Conservation (phyloP, 371 early-diverging fungal genomes). For the Syncephalastrum sp. region DNA sequence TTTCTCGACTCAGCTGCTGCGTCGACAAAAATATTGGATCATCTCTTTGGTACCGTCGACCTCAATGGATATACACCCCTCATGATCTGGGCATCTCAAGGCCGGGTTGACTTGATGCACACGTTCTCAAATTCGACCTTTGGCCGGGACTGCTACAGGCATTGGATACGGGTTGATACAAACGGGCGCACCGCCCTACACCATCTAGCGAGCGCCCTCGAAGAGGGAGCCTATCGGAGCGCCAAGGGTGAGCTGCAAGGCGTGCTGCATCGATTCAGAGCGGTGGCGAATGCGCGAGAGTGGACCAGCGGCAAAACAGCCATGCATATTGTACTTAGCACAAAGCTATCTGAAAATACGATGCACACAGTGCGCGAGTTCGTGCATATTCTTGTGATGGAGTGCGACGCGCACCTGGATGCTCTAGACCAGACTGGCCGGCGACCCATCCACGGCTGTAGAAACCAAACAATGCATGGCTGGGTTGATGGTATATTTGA, state of each 20-base stretch:
- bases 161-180: background rate
- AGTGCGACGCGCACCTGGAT: slow-evolving; percentile 29
- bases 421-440: slow-evolving; percentile 34
- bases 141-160: too few species aligned
- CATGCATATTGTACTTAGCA: slow-evolving; percentile 32
- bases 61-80: slow-evolving; percentile 35
- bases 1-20: slow-evolving; percentile 17
- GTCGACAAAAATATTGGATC: slow-evolving; percentile 4
- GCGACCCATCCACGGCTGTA: slow-evolving; percentile 37
- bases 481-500: slow-evolving; percentile 36
- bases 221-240: slow-evolving; percentile 6
- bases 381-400: slow-evolving; percentile 19
- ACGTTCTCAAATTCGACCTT: slow-evolving; percentile 15
- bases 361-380: slow-evolving; percentile 1
- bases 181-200: slow-evolving; percentile 4
- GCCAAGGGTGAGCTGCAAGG: slow-evolving; percentile 8
- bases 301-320: slow-evolving; percentile 39
- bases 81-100: slow-evolving; percentile 44
- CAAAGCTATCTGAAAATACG: slow-evolving; percentile 1
- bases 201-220: background rate
- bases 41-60: slow-evolving; percentile 3
- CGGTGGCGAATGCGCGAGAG: slow-evolving; percentile 22
- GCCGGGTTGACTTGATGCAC: slow-evolving; percentile 34
- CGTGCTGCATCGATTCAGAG: slow-evolving; percentile 9
- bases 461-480: slow-evolving; percentile 22